Evolutionary conservation across 2,329 filamentous ascomycete species (phyloP).

Genomic region (Penicillium sp.): DNA sequence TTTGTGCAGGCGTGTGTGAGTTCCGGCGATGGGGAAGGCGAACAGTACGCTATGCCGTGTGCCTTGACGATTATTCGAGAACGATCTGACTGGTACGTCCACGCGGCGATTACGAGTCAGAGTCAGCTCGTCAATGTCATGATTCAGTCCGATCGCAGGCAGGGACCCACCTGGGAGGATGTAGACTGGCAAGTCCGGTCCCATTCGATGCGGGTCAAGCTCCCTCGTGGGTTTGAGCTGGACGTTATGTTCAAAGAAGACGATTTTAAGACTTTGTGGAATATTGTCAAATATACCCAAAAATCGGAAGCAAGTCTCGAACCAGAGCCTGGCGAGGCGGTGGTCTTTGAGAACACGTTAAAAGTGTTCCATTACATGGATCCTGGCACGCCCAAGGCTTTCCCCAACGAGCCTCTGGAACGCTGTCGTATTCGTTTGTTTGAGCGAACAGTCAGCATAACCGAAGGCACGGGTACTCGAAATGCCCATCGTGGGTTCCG

Average conservation of each 20-base stretch:
- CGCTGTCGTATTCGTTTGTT: conserved; percentile 71
- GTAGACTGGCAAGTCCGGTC: conserved; percentile 70
- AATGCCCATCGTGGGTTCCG: conserved; percentile 74
- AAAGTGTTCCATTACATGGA: conserved; percentile 78
- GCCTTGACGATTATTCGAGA: conserved; percentile 70
- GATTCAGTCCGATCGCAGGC: conserved; percentile 63
- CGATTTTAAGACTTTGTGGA: conserved; percentile 76
- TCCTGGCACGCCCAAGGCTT: conserved; percentile 62
- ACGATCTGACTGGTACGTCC: conserved; percentile 62
- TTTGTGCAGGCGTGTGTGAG: conserved; percentile 68
- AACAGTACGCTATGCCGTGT: conserved; percentile 66
- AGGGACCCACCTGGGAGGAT: conserved; percentile 73
- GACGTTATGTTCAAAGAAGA: conserved; percentile 64
- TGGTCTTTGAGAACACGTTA: conserved; percentile 64
- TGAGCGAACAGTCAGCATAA: conserved; percentile 63
- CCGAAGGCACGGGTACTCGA: conserved; percentile 66
- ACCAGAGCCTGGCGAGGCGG: conserved; percentile 62
- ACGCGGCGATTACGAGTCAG: conserved; percentile 72
- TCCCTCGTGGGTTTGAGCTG: conserved; percentile 71
- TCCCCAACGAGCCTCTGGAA: conserved; percentile 68
- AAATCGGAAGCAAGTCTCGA: conserved; percentile 69
- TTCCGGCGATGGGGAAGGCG: conserved; percentile 61
- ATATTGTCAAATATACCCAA: conserved; percentile 76
- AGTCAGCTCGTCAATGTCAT: conserved; percentile 69
- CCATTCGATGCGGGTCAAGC: conserved; percentile 60